Evolutionary conservation across 1,284 basidiomycete species (phyloP), one percentile per base, ranked within the genome.

Genomic region (Ceratobasidium papillatum): DNA sequence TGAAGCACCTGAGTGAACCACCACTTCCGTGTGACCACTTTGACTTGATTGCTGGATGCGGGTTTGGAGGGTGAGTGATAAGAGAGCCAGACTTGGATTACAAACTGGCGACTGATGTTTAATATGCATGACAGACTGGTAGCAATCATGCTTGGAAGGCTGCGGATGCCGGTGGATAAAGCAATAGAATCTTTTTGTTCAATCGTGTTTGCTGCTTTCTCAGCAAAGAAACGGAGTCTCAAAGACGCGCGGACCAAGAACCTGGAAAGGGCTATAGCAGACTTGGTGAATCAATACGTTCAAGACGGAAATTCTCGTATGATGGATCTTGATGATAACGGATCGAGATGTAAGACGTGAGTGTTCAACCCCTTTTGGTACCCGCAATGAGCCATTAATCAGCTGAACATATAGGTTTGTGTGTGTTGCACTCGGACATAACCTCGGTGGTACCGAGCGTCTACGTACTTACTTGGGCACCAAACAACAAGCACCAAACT

Each of bases 81-180:
- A n/a, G 25, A 34, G 3, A 22, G 8, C 22, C 41, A 2, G 19
- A 17, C 14, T 34, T 56, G 32, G n/a, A 19, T 30, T 27, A 32
- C 14, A n/a, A n/a, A n/a, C 19, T 22, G 36, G n/a, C 30, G 19
- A 34, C 45, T 66, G 47, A 30, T 30, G 52, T 61, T 14, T 36
- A 22, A 7, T 38, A n/a, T 61, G 14, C 25, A n/a, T 22, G 25
- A 56, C 17, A 81, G 80, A 0, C 77, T 83, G 5, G 77, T 81
- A 41, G 79, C 82, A 5, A 75, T 83, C 12, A 77, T 83, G 54
- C 75, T 83, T 8, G 82, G 82, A 12, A 78, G 81, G 9, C 76
- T 82, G 22, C 76, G 79, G 7, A 75, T 82, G 41, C 77, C 79
- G 54, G 80, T 81, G 47, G 74, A 74, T 14, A 78, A 79, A 3